Conservation (phyloP, 1,284 basidiomycete species). For the Trametes hirsuta region DNA sequence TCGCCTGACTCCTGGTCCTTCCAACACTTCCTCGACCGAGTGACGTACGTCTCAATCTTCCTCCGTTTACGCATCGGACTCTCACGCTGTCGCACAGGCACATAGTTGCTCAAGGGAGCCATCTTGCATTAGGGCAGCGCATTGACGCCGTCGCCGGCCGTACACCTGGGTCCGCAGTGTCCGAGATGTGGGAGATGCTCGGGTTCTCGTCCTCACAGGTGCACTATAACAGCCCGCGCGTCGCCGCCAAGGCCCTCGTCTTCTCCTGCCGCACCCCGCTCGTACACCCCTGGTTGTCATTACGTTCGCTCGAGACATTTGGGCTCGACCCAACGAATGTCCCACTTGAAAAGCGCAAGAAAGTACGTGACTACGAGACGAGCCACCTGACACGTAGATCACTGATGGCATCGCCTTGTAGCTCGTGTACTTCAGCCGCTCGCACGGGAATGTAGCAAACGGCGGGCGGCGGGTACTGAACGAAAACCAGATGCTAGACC, state of each 20-base stretch:
- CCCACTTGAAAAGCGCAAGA: neutral
- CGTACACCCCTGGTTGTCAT: slow-evolving; percentile 10
- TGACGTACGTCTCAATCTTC: slow-evolving; percentile 5
- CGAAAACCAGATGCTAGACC: slow-evolving; percentile 3
- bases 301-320: slow-evolving; percentile 10
- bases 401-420: neutral
- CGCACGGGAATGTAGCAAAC: slow-evolving; percentile 5
- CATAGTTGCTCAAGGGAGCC: slow-evolving; percentile 1
- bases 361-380: neutral
- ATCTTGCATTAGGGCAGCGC: neutral
- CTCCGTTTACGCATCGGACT: neutral
- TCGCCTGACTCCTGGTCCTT: slow-evolving; percentile 16
- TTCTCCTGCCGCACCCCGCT: slow-evolving; percentile 16
- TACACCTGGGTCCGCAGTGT: neutral
- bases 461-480: slow-evolving; percentile 10
- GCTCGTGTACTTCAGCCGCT: slow-evolving; percentile 15
- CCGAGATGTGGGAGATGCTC: slow-evolving; percentile 12
- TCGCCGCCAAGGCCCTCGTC: slow-evolving; percentile 3
- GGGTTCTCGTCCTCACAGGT: neutral
- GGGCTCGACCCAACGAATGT: slow-evolving; percentile 4
- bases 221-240: neutral
- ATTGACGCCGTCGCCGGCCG: slow-evolving; percentile 5
- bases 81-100: neutral
- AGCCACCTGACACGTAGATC: neutral
- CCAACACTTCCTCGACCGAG: slow-evolving; percentile 14